Conservation (phyloP, 129 eudicot species). For the Lactuca saligna region DNA sequence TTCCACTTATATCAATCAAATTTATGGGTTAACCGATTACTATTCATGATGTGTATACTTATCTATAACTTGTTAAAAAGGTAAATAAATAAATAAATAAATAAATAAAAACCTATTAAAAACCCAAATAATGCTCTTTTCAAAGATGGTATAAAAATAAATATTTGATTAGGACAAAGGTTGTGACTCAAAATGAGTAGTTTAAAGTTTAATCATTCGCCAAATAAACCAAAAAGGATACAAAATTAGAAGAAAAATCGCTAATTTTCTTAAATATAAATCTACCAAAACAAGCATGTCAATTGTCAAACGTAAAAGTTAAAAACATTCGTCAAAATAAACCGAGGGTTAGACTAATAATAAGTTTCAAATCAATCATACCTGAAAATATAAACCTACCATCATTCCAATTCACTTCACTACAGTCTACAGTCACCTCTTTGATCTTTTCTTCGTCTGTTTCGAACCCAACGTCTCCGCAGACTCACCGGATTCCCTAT, state of each 20-base stretch:
- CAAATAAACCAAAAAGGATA: conserved; percentile 31
- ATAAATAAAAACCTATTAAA: background rate
- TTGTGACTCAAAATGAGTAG: conserved; percentile 16
- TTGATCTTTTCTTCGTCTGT: conserved; percentile 61
- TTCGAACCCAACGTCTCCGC: conserved; percentile 45
- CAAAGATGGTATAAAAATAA: background rate
- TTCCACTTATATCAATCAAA: too few species aligned
- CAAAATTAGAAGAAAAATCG: conserved; percentile 19
- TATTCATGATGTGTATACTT: too few species aligned
- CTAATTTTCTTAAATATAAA: conserved; percentile 26
- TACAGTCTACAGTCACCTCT: conserved; percentile 32
- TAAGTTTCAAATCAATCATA: conserved; percentile 24
- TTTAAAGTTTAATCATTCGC: conserved; percentile 7
- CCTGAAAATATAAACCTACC: conserved; percentile 35
- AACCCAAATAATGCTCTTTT: too few species aligned
- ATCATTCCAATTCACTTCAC: conserved; percentile 1
- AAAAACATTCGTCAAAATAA: conserved; percentile 7
- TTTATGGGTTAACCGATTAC: too few species aligned
- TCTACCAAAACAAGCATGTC: conserved; percentile 28
- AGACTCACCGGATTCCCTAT: conserved; percentile 37
- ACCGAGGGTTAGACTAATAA: conserved; percentile 35
- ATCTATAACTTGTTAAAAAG: too few species aligned
- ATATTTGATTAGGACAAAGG: background rate
- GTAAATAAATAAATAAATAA: too few species aligned
- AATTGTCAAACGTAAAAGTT: conserved; percentile 2